Percentiles rank a stretch among this genome's conserved stretches.
Conservation (phyloP, 2,329 filamentous ascomycete genomes). For the Fusarium praegraminearum region DNA sequence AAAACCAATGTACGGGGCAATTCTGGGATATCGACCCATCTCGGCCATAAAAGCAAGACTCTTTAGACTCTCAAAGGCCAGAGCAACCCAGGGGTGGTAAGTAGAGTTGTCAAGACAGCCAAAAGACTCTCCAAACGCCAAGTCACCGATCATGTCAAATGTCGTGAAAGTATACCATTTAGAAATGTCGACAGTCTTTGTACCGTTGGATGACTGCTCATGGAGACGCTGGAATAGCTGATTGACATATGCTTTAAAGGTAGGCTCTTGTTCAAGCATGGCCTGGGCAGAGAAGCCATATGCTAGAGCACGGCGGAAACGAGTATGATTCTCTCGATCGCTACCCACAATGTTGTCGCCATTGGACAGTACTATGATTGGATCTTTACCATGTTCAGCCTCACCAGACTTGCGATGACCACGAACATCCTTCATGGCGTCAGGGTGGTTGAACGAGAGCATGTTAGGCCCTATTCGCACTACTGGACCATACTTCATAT, state of each 20-base stretch:
- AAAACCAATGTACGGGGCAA: neutral
- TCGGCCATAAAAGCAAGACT: neutral
- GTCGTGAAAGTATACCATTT: slow-evolving; percentile 13
- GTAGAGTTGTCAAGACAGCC: neutral
- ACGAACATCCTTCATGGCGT: slow-evolving; percentile 10
- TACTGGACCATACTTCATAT: slow-evolving; percentile 10
- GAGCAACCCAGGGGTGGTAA: slow-evolving; percentile 11
- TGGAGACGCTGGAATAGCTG: neutral
- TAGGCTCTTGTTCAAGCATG: slow-evolving; percentile 12
- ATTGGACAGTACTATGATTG: neutral
- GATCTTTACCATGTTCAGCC: slow-evolving; percentile 6
- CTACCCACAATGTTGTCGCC: slow-evolving; percentile 1
- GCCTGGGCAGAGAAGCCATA: slow-evolving; percentile 9
- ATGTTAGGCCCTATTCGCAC: neutral
- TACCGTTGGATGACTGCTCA: neutral
- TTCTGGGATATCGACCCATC: neutral
- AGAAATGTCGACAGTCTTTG: neutral
- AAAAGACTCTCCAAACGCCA: slow-evolving; percentile 13
- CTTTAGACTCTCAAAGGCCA: neutral
- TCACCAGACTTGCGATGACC: slow-evolving; percentile 8
- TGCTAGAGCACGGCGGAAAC: slow-evolving; percentile 2
- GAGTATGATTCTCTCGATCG: slow-evolving; percentile 5
- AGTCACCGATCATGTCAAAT: slow-evolving; percentile 9
- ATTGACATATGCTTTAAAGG: slow-evolving; percentile 1
- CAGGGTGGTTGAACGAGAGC: slow-evolving; percentile 9